Conservation (phyloP, 2,329 filamentous ascomycete species). For the Botrytis paeoniae region DNA sequence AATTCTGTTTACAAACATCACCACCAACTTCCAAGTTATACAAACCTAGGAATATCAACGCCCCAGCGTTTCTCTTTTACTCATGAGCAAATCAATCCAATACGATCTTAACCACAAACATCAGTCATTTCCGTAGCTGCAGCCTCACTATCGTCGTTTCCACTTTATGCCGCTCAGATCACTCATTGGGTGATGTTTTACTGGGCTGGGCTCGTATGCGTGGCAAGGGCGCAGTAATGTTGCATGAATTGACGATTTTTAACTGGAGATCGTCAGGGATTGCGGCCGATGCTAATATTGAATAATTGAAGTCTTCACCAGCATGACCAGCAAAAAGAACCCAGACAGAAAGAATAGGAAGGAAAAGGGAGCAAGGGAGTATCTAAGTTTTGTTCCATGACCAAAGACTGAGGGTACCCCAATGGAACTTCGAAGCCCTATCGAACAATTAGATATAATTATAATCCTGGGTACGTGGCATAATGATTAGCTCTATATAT, state of each 20-base stretch:
- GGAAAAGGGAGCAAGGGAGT: background rate
- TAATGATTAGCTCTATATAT: background rate
- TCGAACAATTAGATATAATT: background rate
- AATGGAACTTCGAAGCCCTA: conserved; percentile 1
- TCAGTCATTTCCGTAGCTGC: conserved; percentile 14
- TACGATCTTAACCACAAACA: conserved; percentile 11
- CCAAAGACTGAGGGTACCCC: background rate
- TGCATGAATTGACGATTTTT: conserved; percentile 16
- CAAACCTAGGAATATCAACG: background rate
- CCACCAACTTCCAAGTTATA: background rate
- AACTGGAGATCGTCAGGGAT: conserved; percentile 11
- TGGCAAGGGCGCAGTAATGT: conserved; percentile 8
- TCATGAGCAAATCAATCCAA: conserved; percentile 5
- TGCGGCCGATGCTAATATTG: conserved; percentile 1
- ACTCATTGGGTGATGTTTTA: conserved; percentile 12
- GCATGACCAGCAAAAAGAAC: conserved; percentile 11
- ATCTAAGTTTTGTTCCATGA: conserved; percentile 6
- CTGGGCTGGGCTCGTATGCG: conserved; percentile 16
- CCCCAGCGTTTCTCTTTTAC: conserved; percentile 3
- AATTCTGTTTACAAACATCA: background rate
- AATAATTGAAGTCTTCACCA: conserved; percentile 2
- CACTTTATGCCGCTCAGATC: conserved; percentile 12
- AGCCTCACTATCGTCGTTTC: conserved; percentile 14
- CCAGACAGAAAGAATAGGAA: conserved; percentile 9
- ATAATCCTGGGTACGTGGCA: conserved; percentile 8